Base-by-base conservation (phyloP, 2,329 filamentous ascomycete genomes). In the Zymoseptoria pseudotritici region DNA sequence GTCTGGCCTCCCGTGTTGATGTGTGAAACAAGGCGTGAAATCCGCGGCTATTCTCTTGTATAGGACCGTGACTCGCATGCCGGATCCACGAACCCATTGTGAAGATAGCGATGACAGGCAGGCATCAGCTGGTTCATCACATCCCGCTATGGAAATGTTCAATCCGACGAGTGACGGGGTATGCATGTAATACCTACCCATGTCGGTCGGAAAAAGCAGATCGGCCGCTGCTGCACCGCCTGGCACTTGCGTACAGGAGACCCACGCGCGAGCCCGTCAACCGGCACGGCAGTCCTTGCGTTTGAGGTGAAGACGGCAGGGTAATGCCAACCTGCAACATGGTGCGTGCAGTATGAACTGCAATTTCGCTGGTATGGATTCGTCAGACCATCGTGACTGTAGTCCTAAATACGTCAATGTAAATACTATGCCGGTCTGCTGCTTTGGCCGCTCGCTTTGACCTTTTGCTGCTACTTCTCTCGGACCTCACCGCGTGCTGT, bases 291-390 rank as follows among this genome's bases (percentile, higher is more conserved):
- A n/a, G 57, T 58, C 60, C 60, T 64, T 61, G 59, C 60, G 53
- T 61, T 58, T 46, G 36, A 58, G 62, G 58, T 62, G 49, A 54
- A 52, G 55, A 22, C 57, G 58, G 60, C 53, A 50, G 62, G 64
- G 61, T 66, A 53, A 66, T 66, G 62, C 64, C 61, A 61, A 56
- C 56, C 58, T n/a, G 54, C 50, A 50, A 31, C 46, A 56, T 58
- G 60, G 61, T 57, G 58, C 64, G 64, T 66, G 62, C 64, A 60
- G 55, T 55, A 64, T 66, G 64, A 57, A 66, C 60, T 61, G 64
- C 59, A 66, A 66, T 66, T 59, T 66, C 62, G 62, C 55, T 57
- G 51, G 53, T 59, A 59, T 52, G 54, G 54, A 57, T 53, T 49
- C 50, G 53, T 42, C 11, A 17, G 36, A 17, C 17, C 36, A 46